These are phyloP conservation scores for Talaromyces funiculosus DNA, from an alignment of 2,329 filamentous ascomycete species.

Conservation along the genomic window DNA sequence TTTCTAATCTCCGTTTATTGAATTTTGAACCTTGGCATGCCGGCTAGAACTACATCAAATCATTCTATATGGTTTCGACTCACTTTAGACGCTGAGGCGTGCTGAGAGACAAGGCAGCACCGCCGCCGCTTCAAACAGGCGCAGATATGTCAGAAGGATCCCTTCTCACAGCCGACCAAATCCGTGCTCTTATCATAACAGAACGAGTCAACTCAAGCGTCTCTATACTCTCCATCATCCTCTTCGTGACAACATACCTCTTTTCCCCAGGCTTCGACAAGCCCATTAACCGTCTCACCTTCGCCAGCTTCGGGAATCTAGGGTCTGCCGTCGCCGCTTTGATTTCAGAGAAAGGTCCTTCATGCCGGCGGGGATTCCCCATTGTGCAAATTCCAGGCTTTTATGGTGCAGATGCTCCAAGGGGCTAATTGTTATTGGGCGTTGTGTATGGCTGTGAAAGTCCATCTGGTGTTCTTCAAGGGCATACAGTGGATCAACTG, in stretches of 20 bases:
- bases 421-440: constrained; percentile 68
- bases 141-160: neutral
- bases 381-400: constrained; percentile 67
- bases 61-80: neutral
- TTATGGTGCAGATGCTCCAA: constrained; percentile 62
- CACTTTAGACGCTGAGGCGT: neutral
- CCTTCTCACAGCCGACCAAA: constrained; percentile 3
- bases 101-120: neutral
- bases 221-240: constrained; percentile 17
- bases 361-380: constrained; percentile 42
- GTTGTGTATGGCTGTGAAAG: constrained; percentile 71
- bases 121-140: neutral
- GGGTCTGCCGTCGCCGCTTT: constrained; percentile 67
- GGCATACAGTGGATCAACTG: constrained; percentile 58
- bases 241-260: constrained; percentile 21
- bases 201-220: constrained; percentile 19
- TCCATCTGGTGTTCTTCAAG: constrained; percentile 69
- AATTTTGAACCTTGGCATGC: neutral
- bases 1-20: neutral
- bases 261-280: constrained; percentile 18
- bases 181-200: constrained; percentile 14
- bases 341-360: constrained; percentile 57
- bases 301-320: constrained; percentile 71
- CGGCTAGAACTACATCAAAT: neutral
- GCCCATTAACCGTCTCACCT: constrained; percentile 68